Percentiles rank a stretch among this genome's conserved stretches.
Evolutionary conservation across 1,139 yeast species (phyloP).

Genomic region (Pichia sp.): DNA sequence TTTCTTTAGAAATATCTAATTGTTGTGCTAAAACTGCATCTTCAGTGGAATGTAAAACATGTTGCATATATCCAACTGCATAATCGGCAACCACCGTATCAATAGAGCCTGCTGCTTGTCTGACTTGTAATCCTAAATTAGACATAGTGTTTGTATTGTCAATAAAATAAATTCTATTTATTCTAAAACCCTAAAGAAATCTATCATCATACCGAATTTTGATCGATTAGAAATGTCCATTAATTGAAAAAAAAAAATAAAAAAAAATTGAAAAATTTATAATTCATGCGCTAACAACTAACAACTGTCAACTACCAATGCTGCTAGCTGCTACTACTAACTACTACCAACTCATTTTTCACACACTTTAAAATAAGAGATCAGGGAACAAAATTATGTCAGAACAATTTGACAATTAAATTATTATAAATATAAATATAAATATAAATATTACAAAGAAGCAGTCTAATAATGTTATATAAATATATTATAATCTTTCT

Average conservation of each 20-base stretch:
- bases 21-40: slow-evolving; percentile 79
- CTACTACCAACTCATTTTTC: no score
- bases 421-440: not conserved
- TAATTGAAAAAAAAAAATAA: no score
- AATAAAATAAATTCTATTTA: no score
- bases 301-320: no score
- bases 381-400: no score
- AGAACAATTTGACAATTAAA: not conserved
- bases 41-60: slow-evolving; percentile 65
- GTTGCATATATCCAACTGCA: slow-evolving; percentile 83
- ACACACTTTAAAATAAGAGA: no score
- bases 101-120: slow-evolving; percentile 81
- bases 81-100: slow-evolving; percentile 91
- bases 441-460: no score
- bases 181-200: no score
- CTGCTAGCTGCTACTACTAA: no score
- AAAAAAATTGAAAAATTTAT: not conserved
- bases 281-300: not conserved
- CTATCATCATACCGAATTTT: no score
- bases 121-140: slow-evolving; percentile 59
- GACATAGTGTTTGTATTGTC: slow-evolving; percentile 25
- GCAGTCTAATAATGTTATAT: no score
- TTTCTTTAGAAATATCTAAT: slow-evolving; percentile 59
- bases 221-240: no score
- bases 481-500: not conserved